Base-by-base conservation (phyloP, 2,329 filamentous ascomycete genomes). In the Lecanicillium sp. region DNA sequence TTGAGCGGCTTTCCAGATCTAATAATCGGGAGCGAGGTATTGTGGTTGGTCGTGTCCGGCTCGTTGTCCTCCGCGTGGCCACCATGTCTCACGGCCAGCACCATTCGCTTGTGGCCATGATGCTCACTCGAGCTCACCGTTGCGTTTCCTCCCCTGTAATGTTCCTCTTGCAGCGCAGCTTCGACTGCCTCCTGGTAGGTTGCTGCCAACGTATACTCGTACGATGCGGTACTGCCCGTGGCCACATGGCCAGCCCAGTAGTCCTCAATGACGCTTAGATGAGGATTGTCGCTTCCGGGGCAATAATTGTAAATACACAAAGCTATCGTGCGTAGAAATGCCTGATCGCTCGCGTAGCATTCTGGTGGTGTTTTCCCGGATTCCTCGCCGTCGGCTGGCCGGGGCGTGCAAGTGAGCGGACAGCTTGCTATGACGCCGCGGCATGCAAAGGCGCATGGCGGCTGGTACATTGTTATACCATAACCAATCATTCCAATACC, bases 401-500 rank as follows among this genome's bases (percentile, higher is more conserved):
- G 34, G 1, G 57, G 56, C n/a, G 55, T 59, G 47, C 58, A 61
- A 1, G 43, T 40, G 3, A 62, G 46, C n/a, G 42, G 37, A 19
- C 50, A 50, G 11, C 41, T 44, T 32, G 43, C 40, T 33, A 61
- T 39, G 27, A 58, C 49, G 14, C 42, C 44, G 9, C 59, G 58
- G 22, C 60, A 62, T 5, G 58, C 57, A 28, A 58, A 61, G 1
- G 57, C 52, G 42, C 60, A 64, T 1, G 54, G 45, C 9, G 59
- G 60, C 9, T 60, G 38, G 46, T 58, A 62, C 46, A 63, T 54
- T 0, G 49, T 53, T 39, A 59, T 62, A 11, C 59, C 59, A 42
- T 51, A 54, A 36, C 60, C 60, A 25, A 63, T 56, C 14, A 61
- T 40, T 27, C 60, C 59, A 4, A 34, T 40, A 3, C 52, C 52